Conservation (phyloP, 2,329 filamentous ascomycete genomes). For the Aspergillus novoparasiticus region DNA sequence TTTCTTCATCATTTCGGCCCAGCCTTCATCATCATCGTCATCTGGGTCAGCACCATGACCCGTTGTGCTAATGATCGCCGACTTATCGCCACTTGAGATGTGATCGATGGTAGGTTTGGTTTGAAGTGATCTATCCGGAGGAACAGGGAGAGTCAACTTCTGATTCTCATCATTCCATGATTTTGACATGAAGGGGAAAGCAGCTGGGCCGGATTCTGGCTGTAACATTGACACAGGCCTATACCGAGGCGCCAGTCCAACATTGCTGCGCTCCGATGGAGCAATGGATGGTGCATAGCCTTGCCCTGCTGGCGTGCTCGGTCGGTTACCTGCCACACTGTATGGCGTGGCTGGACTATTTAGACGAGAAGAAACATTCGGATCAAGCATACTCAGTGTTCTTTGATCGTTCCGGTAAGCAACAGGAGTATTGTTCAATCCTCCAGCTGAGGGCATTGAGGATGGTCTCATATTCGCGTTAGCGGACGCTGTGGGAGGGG, state of each 20-base stretch:
- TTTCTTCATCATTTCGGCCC: constrained; percentile 55
- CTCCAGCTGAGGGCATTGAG: constrained; percentile 48
- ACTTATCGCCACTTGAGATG: constrained; percentile 27
- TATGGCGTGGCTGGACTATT: constrained; percentile 40
- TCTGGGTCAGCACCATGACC: constrained; percentile 29
- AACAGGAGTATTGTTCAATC: constrained; percentile 23
- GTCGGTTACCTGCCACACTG: constrained; percentile 28
- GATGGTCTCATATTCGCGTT: constrained; percentile 46
- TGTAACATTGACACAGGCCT: constrained; percentile 76
- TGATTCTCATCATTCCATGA: constrained; percentile 42
- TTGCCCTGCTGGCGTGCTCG: constrained; percentile 28
- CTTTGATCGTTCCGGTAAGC: constrained; percentile 48
- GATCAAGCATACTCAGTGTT: constrained; percentile 84
- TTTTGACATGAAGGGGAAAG: constrained; percentile 36
- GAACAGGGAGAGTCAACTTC: constrained; percentile 24
- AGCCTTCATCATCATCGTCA: constrained; percentile 54
- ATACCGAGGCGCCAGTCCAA: constrained; percentile 87
- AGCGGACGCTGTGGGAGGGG: constrained; percentile 27
- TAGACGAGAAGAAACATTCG: constrained; percentile 50
- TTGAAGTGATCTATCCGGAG: constrained; percentile 25
- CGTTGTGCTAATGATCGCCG: constrained; percentile 18
- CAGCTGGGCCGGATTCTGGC: constrained; percentile 35
- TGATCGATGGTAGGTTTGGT: constrained; percentile 35
- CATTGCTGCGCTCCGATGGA: constrained; percentile 91
- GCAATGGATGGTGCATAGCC: constrained; percentile 88